Evolutionary conservation across 1,284 basidiomycete species (phyloP).

Genomic region (Fomitopsis schrenkii): DNA sequence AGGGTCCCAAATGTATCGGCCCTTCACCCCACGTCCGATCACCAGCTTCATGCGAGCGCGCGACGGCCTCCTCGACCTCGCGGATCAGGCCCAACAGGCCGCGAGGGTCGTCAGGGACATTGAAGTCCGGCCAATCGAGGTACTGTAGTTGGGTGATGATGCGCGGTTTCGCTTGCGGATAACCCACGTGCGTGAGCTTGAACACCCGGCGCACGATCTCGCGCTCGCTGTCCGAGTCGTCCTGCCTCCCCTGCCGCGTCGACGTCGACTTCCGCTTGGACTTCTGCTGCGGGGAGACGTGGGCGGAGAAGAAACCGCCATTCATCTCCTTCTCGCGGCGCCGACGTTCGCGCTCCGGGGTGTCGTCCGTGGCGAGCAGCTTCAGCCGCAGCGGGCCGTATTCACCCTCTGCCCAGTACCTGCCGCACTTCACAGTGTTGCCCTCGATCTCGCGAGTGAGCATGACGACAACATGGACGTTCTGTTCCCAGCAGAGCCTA

Average conservation of each 20-base stretch:
- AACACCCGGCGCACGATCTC: conserved; percentile 68
- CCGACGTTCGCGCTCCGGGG: conserved; percentile 23
- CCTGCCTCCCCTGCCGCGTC: conserved; percentile 8
- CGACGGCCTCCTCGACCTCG: conserved; percentile 57
- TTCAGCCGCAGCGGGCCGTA: conserved; percentile 72
- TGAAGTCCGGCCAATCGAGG: conserved; percentile 91
- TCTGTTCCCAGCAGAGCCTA: conserved; percentile 79
- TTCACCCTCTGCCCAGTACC: conserved; percentile 78
- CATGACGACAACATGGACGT: conserved; percentile 81
- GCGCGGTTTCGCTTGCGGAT: conserved; percentile 56
- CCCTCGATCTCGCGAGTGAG: conserved; percentile 92
- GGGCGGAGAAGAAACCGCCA: conserved; percentile 24
- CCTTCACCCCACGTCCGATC: conserved; percentile 33
- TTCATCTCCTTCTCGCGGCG: conserved; percentile 29
- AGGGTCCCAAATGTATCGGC: conserved; percentile 15
- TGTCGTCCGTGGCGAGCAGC: conserved; percentile 54
- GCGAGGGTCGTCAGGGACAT: conserved; percentile 80
- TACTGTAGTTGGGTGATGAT: conserved; percentile 82
- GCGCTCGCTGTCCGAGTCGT: conserved; percentile 19
- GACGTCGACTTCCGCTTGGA: conserved; percentile 7
- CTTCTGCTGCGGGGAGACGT: conserved; percentile 11
- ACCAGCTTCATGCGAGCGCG: conserved; percentile 43
- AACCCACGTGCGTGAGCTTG: conserved; percentile 55
- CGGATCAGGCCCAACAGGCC: conserved; percentile 70
- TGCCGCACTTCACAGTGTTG: conserved; percentile 85